Evolutionary conservation across 179 eudicot genomes (phyloP).

Genomic region (Beta corolliflora): DNA sequence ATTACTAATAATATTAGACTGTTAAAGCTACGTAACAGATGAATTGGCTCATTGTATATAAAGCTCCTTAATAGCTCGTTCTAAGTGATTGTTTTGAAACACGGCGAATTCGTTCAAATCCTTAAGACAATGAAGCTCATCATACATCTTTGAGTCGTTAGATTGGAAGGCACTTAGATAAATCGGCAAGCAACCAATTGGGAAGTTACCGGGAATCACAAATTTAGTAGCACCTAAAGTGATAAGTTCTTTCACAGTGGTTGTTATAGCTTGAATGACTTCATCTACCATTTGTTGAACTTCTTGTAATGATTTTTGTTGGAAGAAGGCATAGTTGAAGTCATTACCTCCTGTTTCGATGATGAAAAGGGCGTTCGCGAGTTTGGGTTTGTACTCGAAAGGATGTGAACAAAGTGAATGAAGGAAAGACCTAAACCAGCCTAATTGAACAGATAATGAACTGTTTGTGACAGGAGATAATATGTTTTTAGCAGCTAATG

Average conservation of each 20-base stretch:
- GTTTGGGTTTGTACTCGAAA: neutral
- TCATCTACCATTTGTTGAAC: neutral
- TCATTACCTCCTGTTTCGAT: constrained; percentile 22
- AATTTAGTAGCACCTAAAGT: constrained; percentile 12
- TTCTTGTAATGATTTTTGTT: neutral
- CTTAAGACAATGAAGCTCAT: constrained; percentile 13
- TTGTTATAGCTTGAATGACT: neutral
- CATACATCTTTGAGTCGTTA: constrained; percentile 14
- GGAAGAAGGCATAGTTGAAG: neutral
- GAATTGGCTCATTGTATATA: too few relatives aligned
- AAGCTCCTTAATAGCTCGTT: constrained; percentile 10
- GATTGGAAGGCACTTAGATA: constrained; percentile 7
- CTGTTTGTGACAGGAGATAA: constrained; percentile 6
- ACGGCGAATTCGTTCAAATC: neutral
- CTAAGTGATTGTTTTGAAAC: constrained; percentile 9
- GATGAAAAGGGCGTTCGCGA: constrained; percentile 7
- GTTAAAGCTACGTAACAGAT: too few relatives aligned
- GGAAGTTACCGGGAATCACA: constrained; percentile 19
- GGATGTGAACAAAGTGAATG: neutral
- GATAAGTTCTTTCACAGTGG: neutral
- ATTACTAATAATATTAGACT: neutral
- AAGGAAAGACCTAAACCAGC: constrained; percentile 26
- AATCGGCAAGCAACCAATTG: constrained; percentile 18
- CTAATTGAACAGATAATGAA: constrained; percentile 21
- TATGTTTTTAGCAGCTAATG: neutral